Percentiles rank a stretch among this genome's conserved stretches.
Evolutionary conservation across 257 asterid genomes (phyloP).

Genomic region (Anisodus acutangulus): DNA sequence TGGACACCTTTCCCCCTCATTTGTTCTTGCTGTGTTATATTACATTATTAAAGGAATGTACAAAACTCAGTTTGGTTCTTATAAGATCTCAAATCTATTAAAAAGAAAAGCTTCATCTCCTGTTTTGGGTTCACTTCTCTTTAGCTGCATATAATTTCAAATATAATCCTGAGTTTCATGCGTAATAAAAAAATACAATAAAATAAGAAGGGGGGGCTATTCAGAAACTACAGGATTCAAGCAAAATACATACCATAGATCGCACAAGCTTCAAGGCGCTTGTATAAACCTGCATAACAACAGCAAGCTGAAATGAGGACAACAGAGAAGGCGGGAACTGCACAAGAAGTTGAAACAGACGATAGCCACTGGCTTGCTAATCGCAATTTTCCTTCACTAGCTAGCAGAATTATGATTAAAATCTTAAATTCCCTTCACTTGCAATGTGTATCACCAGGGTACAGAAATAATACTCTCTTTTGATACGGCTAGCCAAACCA

Average conservation of each 20-base stretch:
- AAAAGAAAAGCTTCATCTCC: not conserved
- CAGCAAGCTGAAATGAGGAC: slow-evolving; percentile 21
- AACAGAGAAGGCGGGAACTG: not conserved
- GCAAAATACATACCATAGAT: slow-evolving; percentile 65
- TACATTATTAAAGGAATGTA: not conserved
- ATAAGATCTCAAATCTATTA: slow-evolving; percentile 16
- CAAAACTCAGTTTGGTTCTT: not conserved
- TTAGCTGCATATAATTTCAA: slow-evolving; percentile 7
- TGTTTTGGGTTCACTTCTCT: not conserved
- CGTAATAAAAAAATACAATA: not conserved
- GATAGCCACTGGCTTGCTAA: slow-evolving; percentile 7
- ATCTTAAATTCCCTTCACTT: slow-evolving; percentile 5
- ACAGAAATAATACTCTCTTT: not conserved
- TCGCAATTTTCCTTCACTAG: not conserved
- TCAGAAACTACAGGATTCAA: slow-evolving; percentile 17
- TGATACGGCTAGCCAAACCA: not conserved
- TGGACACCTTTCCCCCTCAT: slow-evolving; percentile 12
- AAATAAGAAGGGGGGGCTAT: not conserved
- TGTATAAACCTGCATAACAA: slow-evolving; percentile 76
- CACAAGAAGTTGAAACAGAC: not conserved
- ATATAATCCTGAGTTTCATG: not conserved
- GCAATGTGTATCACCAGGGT: not conserved
- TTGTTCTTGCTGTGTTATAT: not conserved
- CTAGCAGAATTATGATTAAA: not conserved
- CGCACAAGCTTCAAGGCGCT: slow-evolving; percentile 79